Percentiles rank a stretch among this genome's conserved stretches.
Conservation (phyloP, 2,329 filamentous ascomycete genomes). For the Aspergillus neotritici region DNA sequence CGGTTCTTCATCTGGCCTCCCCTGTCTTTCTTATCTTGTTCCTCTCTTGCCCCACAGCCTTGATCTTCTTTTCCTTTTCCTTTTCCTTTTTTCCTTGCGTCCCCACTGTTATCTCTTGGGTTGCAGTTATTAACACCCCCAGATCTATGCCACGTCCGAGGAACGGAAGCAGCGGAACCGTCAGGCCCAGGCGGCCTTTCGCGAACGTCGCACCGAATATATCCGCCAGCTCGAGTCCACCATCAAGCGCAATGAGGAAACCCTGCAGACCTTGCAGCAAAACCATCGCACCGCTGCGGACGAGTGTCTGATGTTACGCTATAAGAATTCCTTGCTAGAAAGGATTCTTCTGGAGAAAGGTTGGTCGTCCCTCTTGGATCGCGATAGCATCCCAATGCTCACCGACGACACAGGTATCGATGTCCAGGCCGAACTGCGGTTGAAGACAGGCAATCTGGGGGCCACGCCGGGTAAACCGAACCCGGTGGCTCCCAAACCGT, state of each 20-base stretch:
- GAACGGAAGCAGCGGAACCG: constrained; percentile 96
- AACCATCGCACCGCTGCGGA: constrained; percentile 92
- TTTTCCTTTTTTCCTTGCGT: constrained; percentile 1
- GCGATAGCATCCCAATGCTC: constrained; percentile 2
- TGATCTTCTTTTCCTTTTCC: not conserved
- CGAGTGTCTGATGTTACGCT: constrained; percentile 95
- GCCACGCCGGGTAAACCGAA: constrained; percentile 59
- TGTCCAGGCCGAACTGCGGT: constrained; percentile 88
- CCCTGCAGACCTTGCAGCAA: constrained; percentile 83
- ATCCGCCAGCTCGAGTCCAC: constrained; percentile 98
- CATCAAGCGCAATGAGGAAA: constrained; percentile 94
- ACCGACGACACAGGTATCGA: constrained; percentile 65
- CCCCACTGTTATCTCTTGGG: too few relatives aligned
- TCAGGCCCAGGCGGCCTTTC: constrained; percentile 94
- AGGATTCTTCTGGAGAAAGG: constrained; percentile 95
- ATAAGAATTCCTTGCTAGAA: constrained; percentile 96
- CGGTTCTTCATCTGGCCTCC: constrained; percentile 1
- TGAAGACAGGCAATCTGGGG: constrained; percentile 84
- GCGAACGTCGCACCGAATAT: constrained; percentile 94
- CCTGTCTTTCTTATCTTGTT: constrained; percentile 1
- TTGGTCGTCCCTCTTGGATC: constrained; percentile 30
- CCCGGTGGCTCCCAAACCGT: constrained; percentile 64
- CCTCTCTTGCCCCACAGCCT: constrained; percentile 4
- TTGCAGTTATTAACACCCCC: constrained; percentile 12
- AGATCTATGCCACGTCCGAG: constrained; percentile 99